Conservation (phyloP, 176 grass and related monocot genomes). For the Zoysia pacifica region DNA sequence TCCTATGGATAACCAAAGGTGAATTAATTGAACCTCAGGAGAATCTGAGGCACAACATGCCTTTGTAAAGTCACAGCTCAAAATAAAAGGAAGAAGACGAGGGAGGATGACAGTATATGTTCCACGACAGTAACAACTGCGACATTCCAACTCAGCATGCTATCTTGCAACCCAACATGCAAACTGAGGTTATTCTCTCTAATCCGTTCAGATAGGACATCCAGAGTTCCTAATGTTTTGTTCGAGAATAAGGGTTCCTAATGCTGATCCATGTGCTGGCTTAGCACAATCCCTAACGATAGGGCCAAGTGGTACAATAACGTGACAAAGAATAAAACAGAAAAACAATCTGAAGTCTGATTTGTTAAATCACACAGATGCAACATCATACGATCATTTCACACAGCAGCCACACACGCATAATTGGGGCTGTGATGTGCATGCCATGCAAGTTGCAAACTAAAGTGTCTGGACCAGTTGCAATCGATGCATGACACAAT, state of each 20-base stretch:
- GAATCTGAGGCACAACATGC: no score
- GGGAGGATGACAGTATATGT: neutral
- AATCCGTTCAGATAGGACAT: neutral
- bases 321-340: neutral
- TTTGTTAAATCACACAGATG: constrained; percentile 14
- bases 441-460: neutral
- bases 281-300: neutral
- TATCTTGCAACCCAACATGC: no score
- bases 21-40: no score
- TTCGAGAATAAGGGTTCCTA: no score
- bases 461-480: neutral
- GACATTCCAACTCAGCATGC: neutral
- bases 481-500: neutral
- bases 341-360: constrained; percentile 7
- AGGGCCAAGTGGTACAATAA: constrained; percentile 8
- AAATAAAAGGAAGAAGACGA: no score
- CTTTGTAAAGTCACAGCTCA: no score
- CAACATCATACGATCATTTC: neutral
- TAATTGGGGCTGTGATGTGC: constrained; percentile 27
- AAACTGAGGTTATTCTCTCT: neutral
- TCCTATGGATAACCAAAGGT: no score
- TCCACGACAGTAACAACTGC: neutral
- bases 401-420: neutral
- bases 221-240: no score
- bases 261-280: no score